Evolutionary conservation across 2,329 filamentous ascomycete genomes (phyloP), one percentile per base, ranked within the genome.

Genomic region (Alternaria postmessia): DNA sequence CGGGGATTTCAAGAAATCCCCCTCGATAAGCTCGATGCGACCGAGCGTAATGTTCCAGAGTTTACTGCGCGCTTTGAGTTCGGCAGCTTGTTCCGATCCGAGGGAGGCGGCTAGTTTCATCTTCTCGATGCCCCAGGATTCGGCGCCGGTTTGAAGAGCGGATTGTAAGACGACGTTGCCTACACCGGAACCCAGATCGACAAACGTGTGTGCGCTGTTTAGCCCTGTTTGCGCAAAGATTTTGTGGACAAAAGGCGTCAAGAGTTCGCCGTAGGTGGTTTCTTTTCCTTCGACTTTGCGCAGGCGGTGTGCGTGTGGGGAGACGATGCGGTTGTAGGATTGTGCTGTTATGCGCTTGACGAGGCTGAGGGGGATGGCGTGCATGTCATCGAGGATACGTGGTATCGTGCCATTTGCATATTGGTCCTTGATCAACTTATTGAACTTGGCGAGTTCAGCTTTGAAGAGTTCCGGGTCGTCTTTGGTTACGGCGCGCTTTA

Each of bases 71-170:
- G 91, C 88, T 58, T 85, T 84, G 70, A 99, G 97, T 78, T 99
- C 95, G 36, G 86, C 84, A 66, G 91, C 86, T 78, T 98, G 95
- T 26, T 89, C 85, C 26, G 91, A 88, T 7, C 93, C 95, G 32
- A 97, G 86, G 57, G 89, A 88, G 81, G 91, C 94, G 2, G 94
- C 92, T 62, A 95, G 96, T 58, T 90, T 86, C 93, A 97, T 96
- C 85, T 96, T 92, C 79, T 99, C 95, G 72, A 94, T 97, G 28
- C 95, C 95, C 90, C 93, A 97, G 78, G 91, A 94, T 75, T 97
- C 93, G 77, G 93, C 97, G 18, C 95, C 95, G 53, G 94, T 89
- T 78, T 99, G 92, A 20, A 99, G 86, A 0, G 95, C 95, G 2
- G 94, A 93, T 78, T 99, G 95, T 51, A 99, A 83, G 26, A 95